Percentiles rank a stretch among this genome's conserved stretches.
Evolutionary conservation across 495 filamentous ascomycete genomes (phyloP).

Genomic region (Platismatia glauca): DNA sequence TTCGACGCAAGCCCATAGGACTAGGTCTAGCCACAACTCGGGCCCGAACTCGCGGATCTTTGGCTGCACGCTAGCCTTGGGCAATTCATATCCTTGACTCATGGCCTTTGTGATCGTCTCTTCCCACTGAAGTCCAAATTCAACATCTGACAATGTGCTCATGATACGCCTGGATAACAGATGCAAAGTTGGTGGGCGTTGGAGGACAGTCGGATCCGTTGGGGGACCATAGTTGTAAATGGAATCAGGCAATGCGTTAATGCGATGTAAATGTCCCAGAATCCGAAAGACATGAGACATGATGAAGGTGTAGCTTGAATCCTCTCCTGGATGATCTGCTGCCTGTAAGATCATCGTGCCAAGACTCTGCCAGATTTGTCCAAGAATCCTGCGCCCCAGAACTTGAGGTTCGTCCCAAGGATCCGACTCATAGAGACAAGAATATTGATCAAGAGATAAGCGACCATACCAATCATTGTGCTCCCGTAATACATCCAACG

Average conservation of each 20-base stretch:
- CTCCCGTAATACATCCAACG: neutral
- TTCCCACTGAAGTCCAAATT: conserved; percentile 44
- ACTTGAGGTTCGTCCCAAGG: neutral
- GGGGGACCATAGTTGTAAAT: conserved; percentile 44
- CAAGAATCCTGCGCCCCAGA: conserved; percentile 27
- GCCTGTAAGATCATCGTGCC: conserved; percentile 48
- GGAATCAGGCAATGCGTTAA: conserved; percentile 46
- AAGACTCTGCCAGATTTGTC: conserved; percentile 42
- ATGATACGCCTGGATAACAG: conserved; percentile 50
- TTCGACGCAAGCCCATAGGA: conserved; percentile 60
- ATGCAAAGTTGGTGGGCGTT: conserved; percentile 50
- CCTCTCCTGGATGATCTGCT: conserved; percentile 33
- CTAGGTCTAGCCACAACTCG: conserved; percentile 57
- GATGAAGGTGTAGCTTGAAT: conserved; percentile 31
- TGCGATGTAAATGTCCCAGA: conserved; percentile 53
- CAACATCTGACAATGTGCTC: conserved; percentile 53
- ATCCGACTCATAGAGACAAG: conserved; percentile 1
- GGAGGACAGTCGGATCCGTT: conserved; percentile 32
- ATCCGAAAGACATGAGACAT: conserved; percentile 51
- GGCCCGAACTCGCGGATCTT: conserved; percentile 45
- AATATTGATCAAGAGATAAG: conserved; percentile 3
- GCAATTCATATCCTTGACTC: conserved; percentile 38
- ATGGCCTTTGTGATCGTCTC: conserved; percentile 32
- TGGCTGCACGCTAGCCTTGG: conserved; percentile 42
- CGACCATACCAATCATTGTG: neutral